phyloP scores from a whole-genome alignment of 192 early-diverging fungal genomes.

The Ambispora gerdemannii region DNA sequence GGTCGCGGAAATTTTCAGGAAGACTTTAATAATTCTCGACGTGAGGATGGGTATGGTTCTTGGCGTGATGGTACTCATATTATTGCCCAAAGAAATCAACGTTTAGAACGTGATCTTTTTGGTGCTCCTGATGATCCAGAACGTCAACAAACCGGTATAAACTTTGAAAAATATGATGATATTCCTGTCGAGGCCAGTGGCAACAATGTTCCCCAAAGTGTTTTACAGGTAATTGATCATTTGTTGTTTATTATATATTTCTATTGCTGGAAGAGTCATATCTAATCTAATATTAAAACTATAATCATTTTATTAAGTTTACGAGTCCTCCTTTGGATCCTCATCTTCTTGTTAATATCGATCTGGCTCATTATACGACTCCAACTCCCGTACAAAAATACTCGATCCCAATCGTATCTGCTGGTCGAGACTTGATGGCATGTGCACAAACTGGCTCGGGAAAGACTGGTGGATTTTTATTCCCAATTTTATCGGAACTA shows the following conservation, averaged over 20 bases:
- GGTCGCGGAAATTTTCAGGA: slow-evolving; percentile 5
- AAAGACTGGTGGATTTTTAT: slow-evolving; percentile 96
- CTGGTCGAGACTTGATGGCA: slow-evolving; percentile 94
- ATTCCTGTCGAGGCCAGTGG: slow-evolving; percentile 93
- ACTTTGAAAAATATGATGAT: slow-evolving; percentile 99
- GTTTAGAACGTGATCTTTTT: slow-evolving; percentile 78
- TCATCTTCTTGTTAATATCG: slow-evolving; percentile 86
- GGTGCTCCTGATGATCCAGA: slow-evolving; percentile 69
- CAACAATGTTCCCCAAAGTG: slow-evolving; percentile 61
- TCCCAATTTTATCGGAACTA: slow-evolving; percentile 91
- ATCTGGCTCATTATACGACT: slow-evolving; percentile 77
- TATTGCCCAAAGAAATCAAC: slow-evolving; percentile 71
- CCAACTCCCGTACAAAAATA: slow-evolving; percentile 97
- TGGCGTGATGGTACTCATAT: slow-evolving; percentile 81
- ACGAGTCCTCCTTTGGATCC: slow-evolving; percentile 70
- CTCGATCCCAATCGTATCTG: slow-evolving; percentile 78
- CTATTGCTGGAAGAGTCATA: too few species aligned
- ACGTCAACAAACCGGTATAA: slow-evolving; percentile 86
- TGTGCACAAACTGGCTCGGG: slow-evolving; percentile 97
- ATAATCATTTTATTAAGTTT: too few species aligned
- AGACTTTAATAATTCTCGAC: slow-evolving; percentile 29
- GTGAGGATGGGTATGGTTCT: slow-evolving; percentile 49
- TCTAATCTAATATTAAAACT: too few species aligned
- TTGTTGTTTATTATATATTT: background rate
- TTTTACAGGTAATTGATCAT: slow-evolving; percentile 36